Conservation (phyloP, 2,329 filamentous ascomycete species). For the Fusarium coffeatum region DNA sequence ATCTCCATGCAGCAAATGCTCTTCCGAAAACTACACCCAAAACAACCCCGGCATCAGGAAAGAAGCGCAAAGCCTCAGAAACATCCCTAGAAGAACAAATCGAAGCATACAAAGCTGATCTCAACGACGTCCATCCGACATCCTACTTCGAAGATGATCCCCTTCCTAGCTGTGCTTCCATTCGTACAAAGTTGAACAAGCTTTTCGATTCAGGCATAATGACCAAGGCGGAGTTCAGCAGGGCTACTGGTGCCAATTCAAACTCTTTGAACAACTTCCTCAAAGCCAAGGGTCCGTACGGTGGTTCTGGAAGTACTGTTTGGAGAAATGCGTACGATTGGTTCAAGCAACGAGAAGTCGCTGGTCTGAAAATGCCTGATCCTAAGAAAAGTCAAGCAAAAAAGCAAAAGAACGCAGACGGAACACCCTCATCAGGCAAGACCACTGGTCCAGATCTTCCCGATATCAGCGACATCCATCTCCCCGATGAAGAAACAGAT, state of each 20-base stretch:
- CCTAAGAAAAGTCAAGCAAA: constrained; percentile 7
- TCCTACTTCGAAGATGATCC: background rate
- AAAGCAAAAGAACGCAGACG: background rate
- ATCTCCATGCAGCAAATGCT: background rate
- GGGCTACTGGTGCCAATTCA: constrained; percentile 2
- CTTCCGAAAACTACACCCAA: rapidly evolving
- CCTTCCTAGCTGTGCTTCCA: background rate
- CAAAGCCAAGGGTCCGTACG: background rate
- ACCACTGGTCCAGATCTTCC: background rate
- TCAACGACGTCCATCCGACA: background rate
- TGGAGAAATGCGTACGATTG: constrained; percentile 11
- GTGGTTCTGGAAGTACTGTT: background rate
- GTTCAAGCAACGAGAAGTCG: constrained; percentile 13
- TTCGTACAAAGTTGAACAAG: constrained; percentile 15
- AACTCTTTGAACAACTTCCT: constrained; percentile 12
- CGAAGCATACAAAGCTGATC: background rate
- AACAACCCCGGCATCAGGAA: background rate
- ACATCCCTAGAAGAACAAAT: constrained; percentile 5
- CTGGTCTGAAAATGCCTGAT: constrained; percentile 9
- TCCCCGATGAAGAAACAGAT: constrained; percentile 1
- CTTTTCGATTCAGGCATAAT: constrained; percentile 2
- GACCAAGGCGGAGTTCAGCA: constrained; percentile 4
- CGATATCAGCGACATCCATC: background rate
- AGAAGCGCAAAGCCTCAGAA: constrained; percentile 14
- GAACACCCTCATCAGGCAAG: background rate